Conservation (phyloP, 1,284 basidiomycete genomes). For the Ustilago vetiveriae region DNA sequence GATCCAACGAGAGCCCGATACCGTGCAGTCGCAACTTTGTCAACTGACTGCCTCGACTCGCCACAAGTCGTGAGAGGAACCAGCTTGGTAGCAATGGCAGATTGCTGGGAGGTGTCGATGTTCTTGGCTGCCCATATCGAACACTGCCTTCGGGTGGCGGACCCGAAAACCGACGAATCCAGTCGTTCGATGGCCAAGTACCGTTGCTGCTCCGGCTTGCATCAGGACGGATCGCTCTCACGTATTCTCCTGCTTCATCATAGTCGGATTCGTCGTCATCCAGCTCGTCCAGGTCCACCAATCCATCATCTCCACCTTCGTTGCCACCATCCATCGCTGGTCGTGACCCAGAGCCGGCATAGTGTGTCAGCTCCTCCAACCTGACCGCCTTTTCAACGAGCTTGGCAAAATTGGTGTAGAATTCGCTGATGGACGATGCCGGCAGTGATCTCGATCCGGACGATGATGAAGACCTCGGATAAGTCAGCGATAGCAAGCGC, state of each 20-base stretch:
- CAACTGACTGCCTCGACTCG: conserved; percentile 37
- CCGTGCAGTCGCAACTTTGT: conserved; percentile 55
- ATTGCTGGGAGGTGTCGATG: conserved; percentile 22
- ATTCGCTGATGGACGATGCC: conserved; percentile 28
- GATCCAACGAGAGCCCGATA: conserved; percentile 54
- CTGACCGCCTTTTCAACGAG: conserved; percentile 29
- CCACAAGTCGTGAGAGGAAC: conserved; percentile 38
- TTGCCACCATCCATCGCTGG: conserved; percentile 44
- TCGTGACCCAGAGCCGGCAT: conserved; percentile 40
- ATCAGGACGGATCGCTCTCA: conserved; percentile 1
- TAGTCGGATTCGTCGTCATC: conserved; percentile 35
- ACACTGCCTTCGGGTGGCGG: conserved; percentile 43
- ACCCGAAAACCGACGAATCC: conserved; percentile 37
- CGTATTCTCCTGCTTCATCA: conserved; percentile 28
- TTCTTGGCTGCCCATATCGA: conserved; percentile 24
- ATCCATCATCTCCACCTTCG: conserved; percentile 27
- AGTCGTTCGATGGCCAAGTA: conserved; percentile 12
- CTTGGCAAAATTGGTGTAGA: conserved; percentile 40
- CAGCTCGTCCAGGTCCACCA: conserved; percentile 45
- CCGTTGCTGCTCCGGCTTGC: background rate
- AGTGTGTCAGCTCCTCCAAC: conserved; percentile 51
- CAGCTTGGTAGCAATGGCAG: conserved; percentile 31
- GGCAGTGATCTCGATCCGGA: conserved; percentile 34
- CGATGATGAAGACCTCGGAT: conserved; percentile 42
- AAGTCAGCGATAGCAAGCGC: conserved; percentile 49